phyloP scores from a whole-genome alignment of 192 early-diverging fungal genomes.

The Gonapodya sp. region DNA sequence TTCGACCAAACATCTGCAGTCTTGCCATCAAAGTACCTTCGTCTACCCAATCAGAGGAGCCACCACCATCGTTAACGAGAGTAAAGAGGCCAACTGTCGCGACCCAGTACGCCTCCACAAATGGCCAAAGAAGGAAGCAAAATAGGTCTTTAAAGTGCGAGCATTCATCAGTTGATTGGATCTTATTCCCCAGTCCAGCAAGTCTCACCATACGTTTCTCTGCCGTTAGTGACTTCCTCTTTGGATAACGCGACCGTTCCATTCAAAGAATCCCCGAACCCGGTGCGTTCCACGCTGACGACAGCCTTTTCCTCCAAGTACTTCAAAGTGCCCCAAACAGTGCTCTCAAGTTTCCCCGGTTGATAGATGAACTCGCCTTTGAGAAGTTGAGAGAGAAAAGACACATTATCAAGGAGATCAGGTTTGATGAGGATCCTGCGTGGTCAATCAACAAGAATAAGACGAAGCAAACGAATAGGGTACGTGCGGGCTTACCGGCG shows the following conservation, averaged over 20 bases:
- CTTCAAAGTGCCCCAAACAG: constrained; percentile 48
- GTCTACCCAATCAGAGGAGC: constrained; percentile 49
- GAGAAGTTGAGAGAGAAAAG: constrained; percentile 64
- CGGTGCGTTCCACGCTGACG: constrained; percentile 21
- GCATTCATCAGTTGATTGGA: not conserved
- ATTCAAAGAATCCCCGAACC: not conserved
- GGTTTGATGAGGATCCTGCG: constrained; percentile 47
- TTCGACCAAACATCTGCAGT: constrained; percentile 68
- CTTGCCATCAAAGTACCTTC: constrained; percentile 58
- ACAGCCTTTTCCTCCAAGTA: constrained; percentile 38
- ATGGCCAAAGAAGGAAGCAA: constrained; percentile 81
- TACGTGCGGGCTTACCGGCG: not conserved
- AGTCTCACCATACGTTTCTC: constrained; percentile 50
- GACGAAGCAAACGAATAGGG: too few relatives aligned
- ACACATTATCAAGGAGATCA: constrained; percentile 49
- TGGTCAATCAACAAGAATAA: too few relatives aligned
- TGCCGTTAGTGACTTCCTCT: constrained; percentile 28
- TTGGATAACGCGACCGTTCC: not conserved
- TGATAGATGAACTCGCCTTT: constrained; percentile 75
- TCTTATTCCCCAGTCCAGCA: not conserved
- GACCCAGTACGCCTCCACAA: constrained; percentile 80
- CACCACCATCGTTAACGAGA: constrained; percentile 18
- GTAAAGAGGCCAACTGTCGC: constrained; percentile 47
- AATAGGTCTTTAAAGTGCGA: constrained; percentile 47
- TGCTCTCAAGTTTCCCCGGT: constrained; percentile 57